Evolutionary conservation across 805 yeast genomes (phyloP).

Genomic region (Yarrowia sp.): DNA sequence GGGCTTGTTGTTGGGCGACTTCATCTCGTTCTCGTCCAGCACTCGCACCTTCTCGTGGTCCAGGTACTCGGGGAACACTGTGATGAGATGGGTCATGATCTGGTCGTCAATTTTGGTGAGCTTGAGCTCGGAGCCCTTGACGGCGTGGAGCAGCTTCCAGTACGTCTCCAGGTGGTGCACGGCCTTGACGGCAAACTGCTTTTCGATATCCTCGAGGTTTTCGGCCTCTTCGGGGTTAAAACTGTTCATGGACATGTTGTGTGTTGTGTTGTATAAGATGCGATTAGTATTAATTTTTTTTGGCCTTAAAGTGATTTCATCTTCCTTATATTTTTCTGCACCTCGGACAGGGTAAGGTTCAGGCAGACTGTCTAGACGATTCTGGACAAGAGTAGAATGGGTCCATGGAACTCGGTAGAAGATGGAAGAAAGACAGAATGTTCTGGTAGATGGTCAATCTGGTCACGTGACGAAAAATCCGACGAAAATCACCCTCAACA

Average conservation of each 20-base stretch:
- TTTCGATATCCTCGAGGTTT: conserved; percentile 91
- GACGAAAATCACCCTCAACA: background rate
- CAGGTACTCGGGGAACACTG: conserved; percentile 84
- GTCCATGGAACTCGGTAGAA: background rate
- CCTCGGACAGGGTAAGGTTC: background rate
- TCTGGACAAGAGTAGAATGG: background rate
- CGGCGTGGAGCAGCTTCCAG: conserved; percentile 71
- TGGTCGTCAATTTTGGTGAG: conserved; percentile 43
- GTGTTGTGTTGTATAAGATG: background rate
- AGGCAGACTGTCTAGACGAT: background rate
- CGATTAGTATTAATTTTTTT: background rate
- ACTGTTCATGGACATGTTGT: conserved; percentile 27
- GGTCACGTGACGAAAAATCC: too few relatives aligned
- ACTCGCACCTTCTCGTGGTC: conserved; percentile 54
- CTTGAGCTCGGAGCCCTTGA: conserved; percentile 76
- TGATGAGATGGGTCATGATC: conserved; percentile 43
- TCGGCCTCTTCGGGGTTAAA: conserved; percentile 90
- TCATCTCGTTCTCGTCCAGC: conserved; percentile 76
- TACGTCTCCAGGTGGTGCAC: conserved; percentile 81
- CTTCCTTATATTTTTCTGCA: background rate
- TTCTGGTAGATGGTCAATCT: too few relatives aligned
- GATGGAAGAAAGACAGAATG: background rate
- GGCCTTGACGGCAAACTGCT: conserved; percentile 96
- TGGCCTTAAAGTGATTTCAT: background rate
- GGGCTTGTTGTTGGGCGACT: conserved; percentile 71